A percentile compares a stretch with the other conserved stretches of the same genome.
phyloP scores from a whole-genome alignment of 352 stramenopile species.

The Phytophthora capsici region DNA sequence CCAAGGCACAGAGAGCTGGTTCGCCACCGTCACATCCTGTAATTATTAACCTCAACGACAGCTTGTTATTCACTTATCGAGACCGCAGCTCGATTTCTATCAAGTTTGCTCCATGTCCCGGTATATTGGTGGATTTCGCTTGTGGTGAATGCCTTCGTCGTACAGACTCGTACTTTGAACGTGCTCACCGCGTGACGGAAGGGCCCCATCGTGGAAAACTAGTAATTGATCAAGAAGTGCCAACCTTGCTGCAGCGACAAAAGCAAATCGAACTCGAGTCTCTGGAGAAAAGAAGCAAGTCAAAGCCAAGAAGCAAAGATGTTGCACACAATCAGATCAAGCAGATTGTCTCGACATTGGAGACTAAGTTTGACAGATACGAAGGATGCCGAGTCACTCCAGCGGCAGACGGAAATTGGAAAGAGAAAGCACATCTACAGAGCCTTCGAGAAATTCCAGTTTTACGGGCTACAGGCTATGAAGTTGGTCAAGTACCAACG shows the following conservation, averaged over 20 bases:
- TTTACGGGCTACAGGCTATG: slow-evolving; percentile 61
- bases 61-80: slow-evolving; percentile 71
- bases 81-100: slow-evolving; percentile 70
- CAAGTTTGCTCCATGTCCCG: slow-evolving; percentile 63
- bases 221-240: slow-evolving; percentile 57
- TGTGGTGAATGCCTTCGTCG: slow-evolving; percentile 77
- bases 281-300: slow-evolving; percentile 76
- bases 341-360: slow-evolving; percentile 63
- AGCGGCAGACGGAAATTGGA: slow-evolving; percentile 69
- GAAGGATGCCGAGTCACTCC: slow-evolving; percentile 67
- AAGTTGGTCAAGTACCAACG: slow-evolving; percentile 59
- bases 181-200: slow-evolving; percentile 44
- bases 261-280: slow-evolving; percentile 74
- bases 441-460: slow-evolving; percentile 73
- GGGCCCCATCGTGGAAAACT: slow-evolving; percentile 63
- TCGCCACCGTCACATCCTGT: slow-evolving; percentile 62
- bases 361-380: slow-evolving; percentile 81
- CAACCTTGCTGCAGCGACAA: slow-evolving; percentile 72
- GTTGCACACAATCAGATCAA: slow-evolving; percentile 65
- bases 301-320: slow-evolving; percentile 76
- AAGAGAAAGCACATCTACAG: slow-evolving; percentile 48
- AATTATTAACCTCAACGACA: slow-evolving; percentile 76
- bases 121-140: slow-evolving; percentile 66
- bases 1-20: slow-evolving; percentile 69
- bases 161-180: slow-evolving; percentile 75